These are phyloP conservation scores for Cerioporus squamosus DNA, from an alignment of 1,284 basidiomycete species.

Conservation along the genomic window DNA sequence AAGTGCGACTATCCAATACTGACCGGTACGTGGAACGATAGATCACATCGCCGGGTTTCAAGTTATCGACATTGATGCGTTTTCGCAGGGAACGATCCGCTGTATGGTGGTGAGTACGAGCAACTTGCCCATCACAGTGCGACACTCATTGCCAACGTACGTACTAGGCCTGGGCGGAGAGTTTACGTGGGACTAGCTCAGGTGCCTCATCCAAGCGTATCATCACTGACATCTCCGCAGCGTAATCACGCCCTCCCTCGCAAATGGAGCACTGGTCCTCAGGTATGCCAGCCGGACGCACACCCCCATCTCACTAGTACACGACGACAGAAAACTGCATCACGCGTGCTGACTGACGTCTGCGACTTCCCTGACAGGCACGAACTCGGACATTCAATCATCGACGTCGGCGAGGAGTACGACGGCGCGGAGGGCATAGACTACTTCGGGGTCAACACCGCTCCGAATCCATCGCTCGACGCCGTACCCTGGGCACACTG, in stretches of 20 bases:
- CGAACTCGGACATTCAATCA: slow-evolving; percentile 82
- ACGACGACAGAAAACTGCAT: background rate
- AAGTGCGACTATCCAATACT: slow-evolving; percentile 82
- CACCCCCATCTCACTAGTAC: too few relatives aligned
- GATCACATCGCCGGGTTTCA: too few relatives aligned
- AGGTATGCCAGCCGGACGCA: slow-evolving; percentile 38
- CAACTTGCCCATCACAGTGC: too few relatives aligned
- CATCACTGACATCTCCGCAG: slow-evolving; percentile 39
- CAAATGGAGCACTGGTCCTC: slow-evolving; percentile 79
- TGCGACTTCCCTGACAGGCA: slow-evolving; percentile 53
- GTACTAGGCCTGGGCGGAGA: slow-evolving; percentile 73
- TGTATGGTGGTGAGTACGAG: slow-evolving; percentile 72
- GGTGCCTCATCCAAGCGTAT: too few relatives aligned
- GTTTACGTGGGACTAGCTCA: slow-evolving; percentile 66
- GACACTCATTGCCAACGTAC: too few relatives aligned
- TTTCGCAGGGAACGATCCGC: slow-evolving; percentile 75
- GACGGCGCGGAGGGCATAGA: slow-evolving; percentile 81
- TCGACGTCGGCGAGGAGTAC: slow-evolving; percentile 85
- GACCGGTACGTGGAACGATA: too few relatives aligned
- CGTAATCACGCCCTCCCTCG: slow-evolving; percentile 78
- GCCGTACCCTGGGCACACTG: slow-evolving; percentile 74
- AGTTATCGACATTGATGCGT: too few relatives aligned
- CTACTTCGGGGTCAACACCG: slow-evolving; percentile 79
- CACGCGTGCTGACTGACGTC: too few relatives aligned
- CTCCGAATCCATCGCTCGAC: slow-evolving; percentile 41